Percentiles rank a stretch among this genome's conserved stretches.
Evolutionary conservation across 2,329 filamentous ascomycete genomes (phyloP).

Genomic region (Alternaria solani): DNA sequence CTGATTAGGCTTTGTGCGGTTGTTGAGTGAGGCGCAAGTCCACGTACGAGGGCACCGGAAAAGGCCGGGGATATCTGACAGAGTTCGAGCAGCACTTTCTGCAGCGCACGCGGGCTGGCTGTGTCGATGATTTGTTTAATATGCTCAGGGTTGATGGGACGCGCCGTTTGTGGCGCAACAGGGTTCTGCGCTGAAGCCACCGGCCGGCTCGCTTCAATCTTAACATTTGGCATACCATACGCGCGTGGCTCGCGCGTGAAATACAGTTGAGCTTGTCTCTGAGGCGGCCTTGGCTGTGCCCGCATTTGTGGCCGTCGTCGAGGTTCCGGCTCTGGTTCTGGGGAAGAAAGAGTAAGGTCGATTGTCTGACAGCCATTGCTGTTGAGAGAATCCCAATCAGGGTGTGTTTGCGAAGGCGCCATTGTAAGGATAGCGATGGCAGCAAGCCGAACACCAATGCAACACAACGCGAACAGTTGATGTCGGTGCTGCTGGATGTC

Average conservation of each 20-base stretch:
- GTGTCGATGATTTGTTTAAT: constrained; percentile 40
- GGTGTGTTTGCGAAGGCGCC: constrained; percentile 8
- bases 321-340: constrained; percentile 24
- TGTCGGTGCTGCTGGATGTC: not conserved
- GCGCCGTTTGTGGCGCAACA: constrained; percentile 15
- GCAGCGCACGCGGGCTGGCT: constrained; percentile 26
- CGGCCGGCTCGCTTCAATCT: constrained; percentile 5
- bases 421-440: constrained; percentile 1
- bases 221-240: not conserved
- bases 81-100: constrained; percentile 35
- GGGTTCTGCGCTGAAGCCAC: not conserved
- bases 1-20: constrained; percentile 34
- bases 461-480: not conserved
- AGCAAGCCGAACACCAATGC: not conserved
- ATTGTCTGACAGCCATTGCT: constrained; percentile 26
- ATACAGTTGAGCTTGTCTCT: constrained; percentile 21
- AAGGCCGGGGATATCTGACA: constrained; percentile 44
- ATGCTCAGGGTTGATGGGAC: constrained; percentile 34
- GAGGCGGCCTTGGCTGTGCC: constrained; percentile 4
- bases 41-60: constrained; percentile 43
- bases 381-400: not conserved
- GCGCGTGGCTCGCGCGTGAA: constrained; percentile 18
- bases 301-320: constrained; percentile 11
- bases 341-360: constrained; percentile 37
- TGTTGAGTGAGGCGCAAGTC: constrained; percentile 41